Base-by-base conservation (phyloP, 441 rosid genomes). In the Dalechampia spathulata region DNA sequence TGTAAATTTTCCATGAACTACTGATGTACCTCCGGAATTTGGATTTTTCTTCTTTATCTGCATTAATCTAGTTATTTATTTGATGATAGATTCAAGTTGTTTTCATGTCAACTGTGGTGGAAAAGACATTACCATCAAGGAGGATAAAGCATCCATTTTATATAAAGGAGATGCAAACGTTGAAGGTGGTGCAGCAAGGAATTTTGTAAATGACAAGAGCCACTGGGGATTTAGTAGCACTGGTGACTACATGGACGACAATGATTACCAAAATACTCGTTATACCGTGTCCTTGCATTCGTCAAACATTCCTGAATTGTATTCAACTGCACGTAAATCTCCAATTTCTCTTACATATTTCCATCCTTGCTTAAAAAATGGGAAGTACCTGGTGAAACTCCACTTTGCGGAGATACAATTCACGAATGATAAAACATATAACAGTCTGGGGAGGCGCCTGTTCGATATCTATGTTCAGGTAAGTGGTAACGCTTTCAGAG, bases 171-270 rank as follows among this genome's bases (percentile, higher is more conserved):
- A 88, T 60, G 82, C 59, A 58, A 53, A 56, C 4, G 75, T 55
- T 15, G 78, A 63, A 67, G 85, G 86, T 46, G 96, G 87, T 63
- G 63, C 79, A 44, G 89, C 91, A 41, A 74, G 61, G 58, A 75
- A 62, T 69, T 78, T 37, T 65, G 16, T 81, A 30, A 41, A 71
- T 36, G 71, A 55, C n/a, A 28, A 63, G 30, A 34, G 38, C 63
- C 52, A 77, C 44, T 88, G 91, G 96, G 96, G 96, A 45, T 77
- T 88, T 47, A 82, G 91, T 60, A 88, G 94, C 68, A 78, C 86
- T 14, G 94, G 96, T 17, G 94, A 86, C 77, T 88, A 55, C 76
- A 72, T 75, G 83, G 95, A 88, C 52, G 94, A 88, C 32, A 26
- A 71, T 57, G 84, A 86, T 69, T 74, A 15, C 72, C 90, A 81